A percentile compares a stretch with the other conserved stretches of the same genome.
These are phyloP conservation scores for Monilinia laxa DNA, from an alignment of 2,329 filamentous ascomycete species.

Conservation along the genomic window DNA sequence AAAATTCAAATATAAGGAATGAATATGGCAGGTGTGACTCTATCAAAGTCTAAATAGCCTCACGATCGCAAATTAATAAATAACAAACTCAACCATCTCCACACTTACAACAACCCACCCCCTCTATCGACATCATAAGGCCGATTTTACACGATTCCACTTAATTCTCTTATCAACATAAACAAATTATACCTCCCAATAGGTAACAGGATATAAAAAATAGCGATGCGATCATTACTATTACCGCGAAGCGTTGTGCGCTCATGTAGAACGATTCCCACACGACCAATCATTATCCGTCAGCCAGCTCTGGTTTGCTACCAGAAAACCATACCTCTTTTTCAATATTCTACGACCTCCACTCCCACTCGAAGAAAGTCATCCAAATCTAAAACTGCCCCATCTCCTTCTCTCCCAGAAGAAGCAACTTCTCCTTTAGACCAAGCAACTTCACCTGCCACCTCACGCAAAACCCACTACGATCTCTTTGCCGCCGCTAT, in stretches of 20 bases:
- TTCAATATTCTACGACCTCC: neutral
- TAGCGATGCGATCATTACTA: slow-evolving; percentile 13
- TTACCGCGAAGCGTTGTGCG: slow-evolving; percentile 8
- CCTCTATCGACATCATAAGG: neutral
- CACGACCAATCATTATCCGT: neutral
- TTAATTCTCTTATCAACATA: neutral
- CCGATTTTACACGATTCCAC: neutral
- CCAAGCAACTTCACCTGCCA: neutral
- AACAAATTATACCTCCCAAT: neutral
- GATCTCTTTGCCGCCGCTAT: slow-evolving; percentile 82
- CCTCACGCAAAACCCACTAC: slow-evolving; percentile 64
- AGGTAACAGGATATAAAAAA: neutral
- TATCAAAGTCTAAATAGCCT: no score
- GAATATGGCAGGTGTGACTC: no score
- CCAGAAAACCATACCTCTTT: slow-evolving; percentile 7
- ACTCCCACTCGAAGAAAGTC: slow-evolving; percentile 1
- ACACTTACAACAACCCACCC: no score
- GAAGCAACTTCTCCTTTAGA: neutral
- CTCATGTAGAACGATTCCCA: neutral
- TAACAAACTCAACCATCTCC: no score
- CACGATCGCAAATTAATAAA: no score
- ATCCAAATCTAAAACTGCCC: neutral
- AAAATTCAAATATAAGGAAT: no score
- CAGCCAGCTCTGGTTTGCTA: slow-evolving; percentile 2
- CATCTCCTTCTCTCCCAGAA: neutral